Percentiles rank a stretch among this genome's conserved stretches.
Conservation (phyloP, 2,329 filamentous ascomycete genomes). For the Pseudopithomyces chartarum region DNA sequence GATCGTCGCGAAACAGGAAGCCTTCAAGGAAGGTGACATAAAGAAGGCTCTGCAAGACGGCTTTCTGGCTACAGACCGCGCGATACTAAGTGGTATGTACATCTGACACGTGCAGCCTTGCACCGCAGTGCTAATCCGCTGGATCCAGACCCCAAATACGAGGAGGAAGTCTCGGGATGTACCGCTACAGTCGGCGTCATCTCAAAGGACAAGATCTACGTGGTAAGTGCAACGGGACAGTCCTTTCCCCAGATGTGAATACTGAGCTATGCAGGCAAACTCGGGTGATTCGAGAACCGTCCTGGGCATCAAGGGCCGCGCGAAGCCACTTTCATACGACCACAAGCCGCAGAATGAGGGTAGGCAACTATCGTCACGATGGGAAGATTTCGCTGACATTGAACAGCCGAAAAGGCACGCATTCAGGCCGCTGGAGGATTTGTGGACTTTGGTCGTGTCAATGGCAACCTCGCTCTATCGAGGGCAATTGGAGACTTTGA, state of each 20-base stretch:
- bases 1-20: conserved; percentile 92
- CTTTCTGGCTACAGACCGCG: conserved; percentile 92
- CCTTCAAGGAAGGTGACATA: conserved; percentile 88
- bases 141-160: conserved; percentile 84
- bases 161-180: conserved; percentile 97
- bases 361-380: conserved; percentile 46
- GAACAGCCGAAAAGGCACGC: conserved; percentile 87
- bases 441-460: conserved; percentile 97
- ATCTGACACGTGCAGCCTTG: conserved; percentile 6
- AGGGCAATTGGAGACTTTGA: conserved; percentile 98
- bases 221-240: conserved; percentile 71
- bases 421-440: conserved; percentile 96
- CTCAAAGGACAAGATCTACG: conserved; percentile 89
- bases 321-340: conserved; percentile 97
- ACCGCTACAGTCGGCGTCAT: conserved; percentile 92
- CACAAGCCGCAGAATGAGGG: conserved; percentile 99
- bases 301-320: conserved; percentile 92
- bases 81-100: conserved; percentile 85
- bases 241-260: background rate
- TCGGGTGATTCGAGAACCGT: conserved; percentile 95
- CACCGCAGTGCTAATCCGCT: conserved; percentile 32
- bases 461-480: conserved; percentile 95
- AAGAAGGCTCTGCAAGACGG: conserved; percentile 97
- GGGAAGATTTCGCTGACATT: conserved; percentile 20
- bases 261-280: conserved; percentile 71